phyloP scores from a whole-genome alignment of 1,284 basidiomycete genomes.

The Apiotrichum brassicae region DNA sequence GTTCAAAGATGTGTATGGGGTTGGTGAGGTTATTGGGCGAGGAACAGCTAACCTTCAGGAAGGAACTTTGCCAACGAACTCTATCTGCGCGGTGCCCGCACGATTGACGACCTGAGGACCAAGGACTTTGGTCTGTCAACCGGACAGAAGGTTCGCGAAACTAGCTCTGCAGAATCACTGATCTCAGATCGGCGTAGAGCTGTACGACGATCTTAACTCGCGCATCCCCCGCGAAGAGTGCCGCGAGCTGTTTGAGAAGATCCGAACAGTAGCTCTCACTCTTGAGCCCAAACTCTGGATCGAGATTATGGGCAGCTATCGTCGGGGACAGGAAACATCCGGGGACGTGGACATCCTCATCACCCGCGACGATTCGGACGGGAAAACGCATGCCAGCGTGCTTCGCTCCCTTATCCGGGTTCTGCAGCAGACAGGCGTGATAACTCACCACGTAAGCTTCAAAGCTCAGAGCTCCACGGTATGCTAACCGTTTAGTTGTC shows the following conservation, averaged over 20 bases:
- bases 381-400: constrained; percentile 62
- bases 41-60: constrained; percentile 51
- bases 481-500: neutral
- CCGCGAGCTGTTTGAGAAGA: constrained; percentile 60
- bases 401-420: constrained; percentile 51
- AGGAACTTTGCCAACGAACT: constrained; percentile 60
- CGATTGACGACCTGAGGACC: constrained; percentile 64
- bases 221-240: constrained; percentile 85
- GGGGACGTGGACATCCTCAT: constrained; percentile 88
- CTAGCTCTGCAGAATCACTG: constrained; percentile 5
- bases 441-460: constrained; percentile 68
- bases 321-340: constrained; percentile 68
- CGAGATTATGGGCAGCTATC: constrained; percentile 84
- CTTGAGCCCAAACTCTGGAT: constrained; percentile 68
- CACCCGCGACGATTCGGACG: constrained; percentile 65
- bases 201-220: constrained; percentile 61
- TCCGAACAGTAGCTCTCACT: constrained; percentile 61
- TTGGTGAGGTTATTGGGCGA: constrained; percentile 59
- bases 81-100: constrained; percentile 68
- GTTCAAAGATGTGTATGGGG: constrained; percentile 77
- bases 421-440: constrained; percentile 57
- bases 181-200: constrained; percentile 59
- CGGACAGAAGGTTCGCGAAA: constrained; percentile 58
- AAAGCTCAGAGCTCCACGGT: too few species aligned
- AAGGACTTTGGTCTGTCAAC: constrained; percentile 49